Evolutionary conservation across 495 filamentous ascomycete genomes (phyloP).

Genomic region (Pyronema domesticum): DNA sequence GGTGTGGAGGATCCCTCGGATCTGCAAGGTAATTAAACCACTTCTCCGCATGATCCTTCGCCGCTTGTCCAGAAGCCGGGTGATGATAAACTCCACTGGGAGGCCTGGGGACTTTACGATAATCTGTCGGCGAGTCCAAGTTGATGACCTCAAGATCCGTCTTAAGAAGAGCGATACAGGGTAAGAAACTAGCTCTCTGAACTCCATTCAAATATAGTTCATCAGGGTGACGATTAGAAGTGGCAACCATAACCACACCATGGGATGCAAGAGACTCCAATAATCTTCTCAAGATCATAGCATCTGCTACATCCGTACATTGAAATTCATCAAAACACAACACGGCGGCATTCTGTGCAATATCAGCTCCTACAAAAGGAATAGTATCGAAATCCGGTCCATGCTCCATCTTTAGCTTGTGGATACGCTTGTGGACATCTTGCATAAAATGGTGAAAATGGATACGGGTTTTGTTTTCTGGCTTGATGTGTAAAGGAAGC

Average conservation of each 20-base stretch:
- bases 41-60: conserved; percentile 63
- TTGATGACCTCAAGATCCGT: conserved; percentile 71
- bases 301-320: conserved; percentile 95
- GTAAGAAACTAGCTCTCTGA: conserved; percentile 85
- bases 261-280: conserved; percentile 84
- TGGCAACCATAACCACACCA: conserved; percentile 89
- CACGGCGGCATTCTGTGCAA: conserved; percentile 68
- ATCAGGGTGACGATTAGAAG: conserved; percentile 88
- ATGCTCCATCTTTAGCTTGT: conserved; percentile 72
- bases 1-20: conserved; percentile 57
- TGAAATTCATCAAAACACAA: conserved; percentile 98
- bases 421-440: conserved; percentile 82
- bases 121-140: conserved; percentile 86
- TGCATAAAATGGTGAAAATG: conserved; percentile 99
- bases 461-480: conserved; percentile 62
- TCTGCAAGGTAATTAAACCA: conserved; percentile 94
- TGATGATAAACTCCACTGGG: conserved; percentile 88
- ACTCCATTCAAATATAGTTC: conserved; percentile 97
- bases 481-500: conserved; percentile 54
- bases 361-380: conserved; percentile 80
- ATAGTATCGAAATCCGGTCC: conserved; percentile 84
- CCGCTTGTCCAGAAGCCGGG: conserved; percentile 55
- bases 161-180: conserved; percentile 84
- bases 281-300: conserved; percentile 87
- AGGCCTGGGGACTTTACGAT: conserved; percentile 87